Percentiles rank a stretch among this genome's conserved stretches.
Conservation (phyloP, 78 protist species). For the Isochrysis galbana region DNA sequence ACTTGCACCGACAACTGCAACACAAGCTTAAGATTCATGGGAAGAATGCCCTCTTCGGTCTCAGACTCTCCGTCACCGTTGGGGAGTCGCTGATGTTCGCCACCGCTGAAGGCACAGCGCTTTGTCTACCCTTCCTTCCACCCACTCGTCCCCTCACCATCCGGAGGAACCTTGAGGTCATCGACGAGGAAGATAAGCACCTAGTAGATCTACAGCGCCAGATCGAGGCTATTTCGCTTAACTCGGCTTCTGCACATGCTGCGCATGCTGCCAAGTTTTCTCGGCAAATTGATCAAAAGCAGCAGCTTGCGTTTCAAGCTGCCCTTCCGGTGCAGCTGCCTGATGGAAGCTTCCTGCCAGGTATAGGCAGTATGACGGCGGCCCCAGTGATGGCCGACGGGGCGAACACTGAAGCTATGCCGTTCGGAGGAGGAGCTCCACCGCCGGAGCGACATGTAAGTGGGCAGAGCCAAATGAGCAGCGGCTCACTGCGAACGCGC, state of each 20-base stretch:
- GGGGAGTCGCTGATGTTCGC: slow-evolving; percentile 68
- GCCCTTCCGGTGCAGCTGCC: too few species aligned
- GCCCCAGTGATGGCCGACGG: too few species aligned
- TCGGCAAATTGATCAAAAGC: too few species aligned
- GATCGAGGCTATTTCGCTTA: slow-evolving; percentile 35
- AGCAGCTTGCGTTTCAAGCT: too few species aligned
- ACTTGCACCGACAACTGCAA: slow-evolving; percentile 76
- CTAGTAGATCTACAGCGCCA: slow-evolving; percentile 44
- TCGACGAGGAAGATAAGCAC: slow-evolving; percentile 50
- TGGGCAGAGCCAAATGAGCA: too few species aligned
- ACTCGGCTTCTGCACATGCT: background rate
- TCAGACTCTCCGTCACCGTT: slow-evolving; percentile 61
- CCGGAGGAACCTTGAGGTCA: slow-evolving; percentile 50
- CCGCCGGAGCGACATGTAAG: background rate
- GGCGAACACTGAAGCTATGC: too few species aligned
- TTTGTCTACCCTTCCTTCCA: slow-evolving; percentile 62
- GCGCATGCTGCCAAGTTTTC: too few species aligned
- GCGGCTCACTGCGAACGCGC: too few species aligned
- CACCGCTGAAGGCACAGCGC: slow-evolving; percentile 73
- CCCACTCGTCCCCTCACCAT: slow-evolving; percentile 60
- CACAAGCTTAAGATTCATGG: slow-evolving; percentile 58
- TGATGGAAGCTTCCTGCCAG: too few species aligned
- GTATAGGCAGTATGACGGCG: too few species aligned
- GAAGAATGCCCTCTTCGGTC: slow-evolving; percentile 69
- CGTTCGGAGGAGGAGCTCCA: too few species aligned